phyloP scores from a whole-genome alignment of 1,139 yeast species.

The Debaryomyces singareniensis region DNA sequence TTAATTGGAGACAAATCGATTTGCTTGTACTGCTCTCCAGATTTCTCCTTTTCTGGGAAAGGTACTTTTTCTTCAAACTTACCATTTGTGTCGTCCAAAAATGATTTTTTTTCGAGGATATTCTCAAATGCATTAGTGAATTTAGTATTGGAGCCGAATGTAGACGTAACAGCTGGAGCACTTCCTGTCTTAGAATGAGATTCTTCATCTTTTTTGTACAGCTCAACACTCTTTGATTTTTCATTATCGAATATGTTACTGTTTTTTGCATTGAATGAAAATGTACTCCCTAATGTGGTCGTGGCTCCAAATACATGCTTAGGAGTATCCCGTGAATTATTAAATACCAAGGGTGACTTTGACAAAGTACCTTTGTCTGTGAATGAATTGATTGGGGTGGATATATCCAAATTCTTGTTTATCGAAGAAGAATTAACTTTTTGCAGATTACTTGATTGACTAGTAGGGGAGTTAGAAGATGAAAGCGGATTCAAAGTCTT shows the following conservation, averaged over 20 bases:
- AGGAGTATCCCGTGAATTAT: slow-evolving; percentile 8
- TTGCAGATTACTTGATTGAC: too few species aligned
- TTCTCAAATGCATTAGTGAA: slow-evolving; percentile 54
- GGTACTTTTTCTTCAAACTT: slow-evolving; percentile 8
- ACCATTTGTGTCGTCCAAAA: slow-evolving; percentile 36
- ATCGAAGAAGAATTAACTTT: too few species aligned
- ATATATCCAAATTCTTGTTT: slow-evolving; percentile 12
- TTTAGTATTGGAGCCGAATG: slow-evolving; percentile 56
- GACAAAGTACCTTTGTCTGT: slow-evolving; percentile 8
- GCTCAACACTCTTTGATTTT: slow-evolving; percentile 4
- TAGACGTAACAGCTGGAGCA: slow-evolving; percentile 7
- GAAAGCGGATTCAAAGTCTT: too few species aligned
- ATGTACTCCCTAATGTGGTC: background rate
- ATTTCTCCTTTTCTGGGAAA: slow-evolving; percentile 4
- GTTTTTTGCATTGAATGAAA: slow-evolving; percentile 10
- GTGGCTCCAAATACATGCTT: slow-evolving; percentile 40
- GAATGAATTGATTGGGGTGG: slow-evolving; percentile 18
- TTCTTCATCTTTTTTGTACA: slow-evolving; percentile 3
- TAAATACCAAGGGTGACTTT: slow-evolving; percentile 6
- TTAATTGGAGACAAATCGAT: slow-evolving; percentile 49
- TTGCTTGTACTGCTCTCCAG: slow-evolving; percentile 38
- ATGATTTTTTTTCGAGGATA: slow-evolving; percentile 45
- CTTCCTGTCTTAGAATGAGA: slow-evolving; percentile 4
- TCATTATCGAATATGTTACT: slow-evolving; percentile 33
- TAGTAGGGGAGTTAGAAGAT: too few species aligned